phyloP scores from a whole-genome alignment of 1,284 basidiomycete species.

The Apiotrichum porosum region DNA sequence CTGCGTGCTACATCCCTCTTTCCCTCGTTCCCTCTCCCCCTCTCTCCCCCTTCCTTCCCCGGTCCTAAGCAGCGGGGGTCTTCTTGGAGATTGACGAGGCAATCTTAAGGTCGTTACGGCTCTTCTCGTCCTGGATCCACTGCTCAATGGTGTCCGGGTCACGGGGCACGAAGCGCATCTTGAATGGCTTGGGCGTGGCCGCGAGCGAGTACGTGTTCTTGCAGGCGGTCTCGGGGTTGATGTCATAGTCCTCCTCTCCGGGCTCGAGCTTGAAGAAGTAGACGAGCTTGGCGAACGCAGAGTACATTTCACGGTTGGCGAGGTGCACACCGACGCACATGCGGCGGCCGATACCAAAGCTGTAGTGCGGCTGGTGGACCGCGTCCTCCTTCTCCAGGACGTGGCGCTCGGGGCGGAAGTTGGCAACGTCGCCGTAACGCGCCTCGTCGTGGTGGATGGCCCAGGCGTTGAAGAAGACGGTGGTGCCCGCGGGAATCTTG shows the following conservation, averaged over 20 bases:
- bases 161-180: constrained; percentile 17
- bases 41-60: too few species aligned
- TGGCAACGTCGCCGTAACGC: constrained; percentile 15
- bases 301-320: constrained; percentile 21
- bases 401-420: constrained; percentile 21
- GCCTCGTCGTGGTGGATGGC: constrained; percentile 28
- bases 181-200: constrained; percentile 7
- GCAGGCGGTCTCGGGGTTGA: constrained; percentile 14
- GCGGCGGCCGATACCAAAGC: constrained; percentile 20
- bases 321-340: constrained; percentile 22
- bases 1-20: too few species aligned
- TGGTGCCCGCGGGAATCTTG: constrained; percentile 31
- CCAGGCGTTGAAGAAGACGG: constrained; percentile 40
- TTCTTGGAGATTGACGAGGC: neutral
- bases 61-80: too few species aligned
- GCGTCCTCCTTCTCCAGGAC: constrained; percentile 10
- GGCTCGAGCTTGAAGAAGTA: constrained; percentile 18
- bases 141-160: constrained; percentile 15
- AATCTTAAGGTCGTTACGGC: constrained; percentile 15
- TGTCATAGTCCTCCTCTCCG: constrained; percentile 13
- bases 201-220: constrained; percentile 9
- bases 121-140: constrained; percentile 19
- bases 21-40: too few species aligned
- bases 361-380: constrained; percentile 13
- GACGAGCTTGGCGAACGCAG: constrained; percentile 17